Conservation (phyloP, 257 asterid species). For the Rubia yunnanensis region DNA sequence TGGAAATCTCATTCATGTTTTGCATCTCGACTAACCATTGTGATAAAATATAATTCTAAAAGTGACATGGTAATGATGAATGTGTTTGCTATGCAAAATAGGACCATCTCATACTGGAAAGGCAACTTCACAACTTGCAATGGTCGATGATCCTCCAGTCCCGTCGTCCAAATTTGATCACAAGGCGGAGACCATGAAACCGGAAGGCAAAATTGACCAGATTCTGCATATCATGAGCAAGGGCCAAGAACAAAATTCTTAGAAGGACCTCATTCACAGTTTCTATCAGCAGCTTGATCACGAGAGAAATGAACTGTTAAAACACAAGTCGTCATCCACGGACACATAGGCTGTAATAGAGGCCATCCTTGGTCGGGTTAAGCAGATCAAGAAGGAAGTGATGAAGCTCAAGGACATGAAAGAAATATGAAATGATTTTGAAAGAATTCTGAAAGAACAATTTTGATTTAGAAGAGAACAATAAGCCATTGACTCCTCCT, state of each 20-base stretch:
- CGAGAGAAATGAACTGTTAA: constrained; percentile 37
- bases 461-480: no score
- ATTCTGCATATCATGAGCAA: constrained; percentile 32
- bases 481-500: no score
- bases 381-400: constrained; percentile 42
- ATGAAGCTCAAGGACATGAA: constrained; percentile 49
- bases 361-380: constrained; percentile 26
- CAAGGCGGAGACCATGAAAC: constrained; percentile 36
- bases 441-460: no score
- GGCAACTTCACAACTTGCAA: no score
- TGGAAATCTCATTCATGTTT: no score
- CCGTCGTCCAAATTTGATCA: constrained; percentile 40
- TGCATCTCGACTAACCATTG: background rate
- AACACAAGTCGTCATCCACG: constrained; percentile 18
- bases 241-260: constrained; percentile 41
- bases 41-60: background rate
- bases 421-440: no score
- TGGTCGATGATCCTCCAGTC: no score
- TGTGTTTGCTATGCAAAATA: background rate
- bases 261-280: constrained; percentile 37
- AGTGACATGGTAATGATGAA: background rate
- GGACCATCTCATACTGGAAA: no score
- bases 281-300: constrained; percentile 46
- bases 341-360: constrained; percentile 30
- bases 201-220: constrained; percentile 48